Evolutionary conservation across 2,329 filamentous ascomycete genomes (phyloP).

Genomic region (Claviceps sp.): DNA sequence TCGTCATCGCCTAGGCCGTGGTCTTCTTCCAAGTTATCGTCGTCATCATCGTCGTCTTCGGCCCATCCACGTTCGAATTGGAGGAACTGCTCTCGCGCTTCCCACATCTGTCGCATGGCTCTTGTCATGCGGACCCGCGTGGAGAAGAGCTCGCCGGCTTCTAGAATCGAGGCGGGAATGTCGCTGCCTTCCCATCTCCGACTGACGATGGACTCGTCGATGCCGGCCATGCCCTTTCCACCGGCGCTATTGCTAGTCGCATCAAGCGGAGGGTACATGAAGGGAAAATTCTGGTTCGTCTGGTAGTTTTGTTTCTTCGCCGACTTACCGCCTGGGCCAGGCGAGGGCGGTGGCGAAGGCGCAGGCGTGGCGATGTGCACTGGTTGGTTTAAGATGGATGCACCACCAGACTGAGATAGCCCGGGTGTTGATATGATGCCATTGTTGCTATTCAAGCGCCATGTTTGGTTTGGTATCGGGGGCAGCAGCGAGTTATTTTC

Average conservation of each 20-base stretch:
- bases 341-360: slow-evolving; percentile 88
- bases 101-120: slow-evolving; percentile 86
- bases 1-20: slow-evolving; percentile 27
- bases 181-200: slow-evolving; percentile 88
- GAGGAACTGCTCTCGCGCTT: slow-evolving; percentile 81
- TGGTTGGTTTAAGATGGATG: slow-evolving; percentile 85
- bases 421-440: slow-evolving; percentile 47
- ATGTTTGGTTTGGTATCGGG: slow-evolving; percentile 63
- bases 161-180: slow-evolving; percentile 85
- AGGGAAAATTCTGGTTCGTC: slow-evolving; percentile 96
- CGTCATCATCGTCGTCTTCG: slow-evolving; percentile 26
- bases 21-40: slow-evolving; percentile 20
- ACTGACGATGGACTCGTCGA: slow-evolving; percentile 69
- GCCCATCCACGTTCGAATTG: slow-evolving; percentile 88
- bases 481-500: slow-evolving; percentile 87
- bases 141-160: slow-evolving; percentile 86
- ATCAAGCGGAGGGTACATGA: slow-evolving; percentile 90
- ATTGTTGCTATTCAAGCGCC: slow-evolving; percentile 43
- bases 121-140: slow-evolving; percentile 82
- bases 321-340: slow-evolving; percentile 72
- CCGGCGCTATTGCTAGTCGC: slow-evolving; percentile 79
- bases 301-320: slow-evolving; percentile 99
- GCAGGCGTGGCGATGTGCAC: slow-evolving; percentile 98
- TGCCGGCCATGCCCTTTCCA: slow-evolving; percentile 70
- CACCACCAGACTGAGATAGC: slow-evolving; percentile 41